Base-by-base conservation (phyloP, 768 basidiomycete genomes). In the Amanita molliuscula region DNA sequence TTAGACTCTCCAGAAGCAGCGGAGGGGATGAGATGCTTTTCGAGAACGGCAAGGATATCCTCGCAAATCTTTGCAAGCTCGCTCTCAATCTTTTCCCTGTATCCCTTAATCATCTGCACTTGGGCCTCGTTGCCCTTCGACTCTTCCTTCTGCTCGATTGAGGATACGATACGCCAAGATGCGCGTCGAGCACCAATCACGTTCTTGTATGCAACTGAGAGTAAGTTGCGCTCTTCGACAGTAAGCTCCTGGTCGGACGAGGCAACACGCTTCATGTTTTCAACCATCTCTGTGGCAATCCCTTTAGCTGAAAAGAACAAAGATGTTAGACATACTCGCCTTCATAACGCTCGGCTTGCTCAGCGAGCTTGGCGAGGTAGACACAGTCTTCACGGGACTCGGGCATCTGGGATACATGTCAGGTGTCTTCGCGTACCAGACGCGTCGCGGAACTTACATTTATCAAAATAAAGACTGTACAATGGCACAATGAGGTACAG, bases 351-450 rank as follows among this genome's bases (percentile, higher is more conserved):
- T 98, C 94, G 62, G 95, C 95, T 77, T 97, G 93, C 78, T 97
- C 93, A 67, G 92, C 91, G 77, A 97, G 92, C 89, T 98, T 98
- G 76, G 95, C 94, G 73, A 96, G 93, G 81, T 97, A 98, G 72
- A 98, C 94, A 62, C 87, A 91, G 71, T 94, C 90, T 82, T 94
- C 92, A 65, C 92, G 90, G 66, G 80, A 74, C 65, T 85, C 84
- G 65, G 82, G 67, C 88, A 88, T 88, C 85, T 88, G 53, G 55
- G 64, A 51, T 51, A 56, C 60, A 58, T 57, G 65, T 65, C 54
- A 52, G 58, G 35, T 61, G 72, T 66, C 68, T 67, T 35, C 69
- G 67, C 70, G 70, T 67, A 55, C 29, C 58, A 20, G 47, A 54
- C 74, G 67, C 69, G 62, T 61, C 55, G 11, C 31, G 57, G 38